Percentiles rank a stretch among this genome's conserved stretches.
Conservation (phyloP, 495 filamentous ascomycete species). For the Neurospora sublineolata region DNA sequence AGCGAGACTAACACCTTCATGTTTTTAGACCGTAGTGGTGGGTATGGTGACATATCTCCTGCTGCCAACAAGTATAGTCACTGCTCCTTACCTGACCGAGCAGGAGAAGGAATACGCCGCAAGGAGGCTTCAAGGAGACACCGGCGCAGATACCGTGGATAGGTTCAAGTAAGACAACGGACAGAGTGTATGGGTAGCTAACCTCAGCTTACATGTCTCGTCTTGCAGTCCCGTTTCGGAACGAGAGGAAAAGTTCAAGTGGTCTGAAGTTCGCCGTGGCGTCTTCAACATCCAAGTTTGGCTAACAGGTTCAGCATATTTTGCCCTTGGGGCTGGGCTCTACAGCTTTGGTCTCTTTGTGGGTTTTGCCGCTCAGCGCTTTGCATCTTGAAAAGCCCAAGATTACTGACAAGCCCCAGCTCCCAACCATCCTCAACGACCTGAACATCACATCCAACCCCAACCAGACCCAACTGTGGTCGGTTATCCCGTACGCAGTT, state of each 20-base stretch:
- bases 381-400: conserved; percentile 13
- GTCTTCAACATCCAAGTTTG: conserved; percentile 48
- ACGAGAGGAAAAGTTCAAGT: conserved; percentile 43
- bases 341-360: conserved; percentile 46
- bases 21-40: conserved; percentile 38
- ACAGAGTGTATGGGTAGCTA: neutral
- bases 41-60: conserved; percentile 43
- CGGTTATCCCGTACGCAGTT: conserved; percentile 55
- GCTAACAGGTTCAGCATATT: conserved; percentile 37
- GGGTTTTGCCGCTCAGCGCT: conserved; percentile 4
- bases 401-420: conserved; percentile 42
- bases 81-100: conserved; percentile 38
- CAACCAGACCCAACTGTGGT: conserved; percentile 53
- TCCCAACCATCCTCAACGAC: conserved; percentile 57
- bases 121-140: conserved; percentile 25
- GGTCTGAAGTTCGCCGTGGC: conserved; percentile 51
- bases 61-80: conserved; percentile 47
- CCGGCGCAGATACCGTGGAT: conserved; percentile 15
- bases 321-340: conserved; percentile 32
- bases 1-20: conserved; percentile 9
- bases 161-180: conserved; percentile 18
- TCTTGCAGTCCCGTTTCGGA: conserved; percentile 23
- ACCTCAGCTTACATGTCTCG: neutral
- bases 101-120: conserved; percentile 34
- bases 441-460: conserved; percentile 47